Conservation (phyloP, 176 grass and related monocot genomes). For the Triticum dicoccoides region DNA sequence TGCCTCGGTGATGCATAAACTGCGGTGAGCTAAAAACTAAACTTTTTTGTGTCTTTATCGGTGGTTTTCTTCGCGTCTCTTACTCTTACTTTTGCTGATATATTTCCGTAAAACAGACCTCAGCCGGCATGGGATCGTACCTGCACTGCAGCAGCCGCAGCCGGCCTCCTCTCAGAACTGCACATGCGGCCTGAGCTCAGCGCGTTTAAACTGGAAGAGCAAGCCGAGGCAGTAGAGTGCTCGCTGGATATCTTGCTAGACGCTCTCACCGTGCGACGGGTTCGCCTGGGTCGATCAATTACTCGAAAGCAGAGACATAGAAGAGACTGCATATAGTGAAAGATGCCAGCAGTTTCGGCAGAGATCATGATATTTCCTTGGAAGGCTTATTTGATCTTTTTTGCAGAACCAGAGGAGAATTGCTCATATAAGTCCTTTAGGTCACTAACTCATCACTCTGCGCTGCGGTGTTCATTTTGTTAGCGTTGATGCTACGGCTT, state of each 20-base stretch:
- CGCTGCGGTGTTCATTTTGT: background rate
- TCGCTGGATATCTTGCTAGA: slow-evolving; percentile 72
- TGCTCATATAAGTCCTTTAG: slow-evolving; percentile 7
- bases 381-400: slow-evolving; percentile 10
- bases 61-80: background rate
- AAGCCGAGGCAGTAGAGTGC: slow-evolving; percentile 64
- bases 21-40: slow-evolving; percentile 53
- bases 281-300: slow-evolving; percentile 75
- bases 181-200: slow-evolving; percentile 43
- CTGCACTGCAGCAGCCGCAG: slow-evolving; percentile 76
- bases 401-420: slow-evolving; percentile 9
- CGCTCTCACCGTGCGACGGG: slow-evolving; percentile 60
- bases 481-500: background rate
- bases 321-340: slow-evolving; percentile 68
- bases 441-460: background rate
- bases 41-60: background rate
- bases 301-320: slow-evolving; percentile 64
- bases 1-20: slow-evolving; percentile 88
- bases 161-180: slow-evolving; percentile 79
- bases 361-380: background rate
- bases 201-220: slow-evolving; percentile 56
- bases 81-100: background rate
- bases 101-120: slow-evolving; percentile 48
- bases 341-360: background rate
- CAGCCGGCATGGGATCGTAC: slow-evolving; percentile 92